phyloP scores from a whole-genome alignment of 495 filamentous ascomycete species.

The Neurospora sp. region DNA sequence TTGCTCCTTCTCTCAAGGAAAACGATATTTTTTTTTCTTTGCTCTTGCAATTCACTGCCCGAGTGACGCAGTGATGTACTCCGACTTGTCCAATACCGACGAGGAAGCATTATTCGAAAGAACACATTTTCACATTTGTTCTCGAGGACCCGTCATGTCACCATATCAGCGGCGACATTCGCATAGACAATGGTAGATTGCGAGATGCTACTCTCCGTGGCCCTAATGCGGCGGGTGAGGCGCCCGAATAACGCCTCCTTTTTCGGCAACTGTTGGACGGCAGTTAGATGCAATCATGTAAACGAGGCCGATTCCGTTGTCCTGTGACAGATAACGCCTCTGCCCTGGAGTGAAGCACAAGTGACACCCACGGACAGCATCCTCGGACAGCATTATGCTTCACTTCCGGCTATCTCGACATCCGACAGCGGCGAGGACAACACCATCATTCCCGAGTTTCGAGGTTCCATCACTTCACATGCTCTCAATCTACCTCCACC shows the following conservation, averaged over 20 bases:
- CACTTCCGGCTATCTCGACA: neutral
- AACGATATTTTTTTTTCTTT: neutral
- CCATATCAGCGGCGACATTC: neutral
- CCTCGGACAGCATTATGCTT: neutral
- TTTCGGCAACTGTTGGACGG: neutral
- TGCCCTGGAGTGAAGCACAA: neutral
- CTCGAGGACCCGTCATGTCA: neutral
- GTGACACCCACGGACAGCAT: neutral
- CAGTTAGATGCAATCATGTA: neutral
- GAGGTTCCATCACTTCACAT: neutral
- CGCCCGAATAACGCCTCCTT: neutral
- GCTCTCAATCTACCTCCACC: neutral
- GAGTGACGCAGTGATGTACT: neutral
- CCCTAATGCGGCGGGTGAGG: neutral
- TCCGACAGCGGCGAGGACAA: neutral
- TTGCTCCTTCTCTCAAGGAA: neutral
- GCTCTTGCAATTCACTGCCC: neutral
- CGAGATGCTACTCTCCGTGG: neutral
- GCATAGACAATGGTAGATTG: neutral
- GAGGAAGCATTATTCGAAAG: neutral
- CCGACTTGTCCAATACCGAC: neutral
- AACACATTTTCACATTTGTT: neutral
- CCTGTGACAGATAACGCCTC: neutral
- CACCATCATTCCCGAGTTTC: no score
- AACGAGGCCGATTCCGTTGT: neutral